Conservation (phyloP, 1,139 yeast species). For the Suhomyces atakaporum region DNA sequence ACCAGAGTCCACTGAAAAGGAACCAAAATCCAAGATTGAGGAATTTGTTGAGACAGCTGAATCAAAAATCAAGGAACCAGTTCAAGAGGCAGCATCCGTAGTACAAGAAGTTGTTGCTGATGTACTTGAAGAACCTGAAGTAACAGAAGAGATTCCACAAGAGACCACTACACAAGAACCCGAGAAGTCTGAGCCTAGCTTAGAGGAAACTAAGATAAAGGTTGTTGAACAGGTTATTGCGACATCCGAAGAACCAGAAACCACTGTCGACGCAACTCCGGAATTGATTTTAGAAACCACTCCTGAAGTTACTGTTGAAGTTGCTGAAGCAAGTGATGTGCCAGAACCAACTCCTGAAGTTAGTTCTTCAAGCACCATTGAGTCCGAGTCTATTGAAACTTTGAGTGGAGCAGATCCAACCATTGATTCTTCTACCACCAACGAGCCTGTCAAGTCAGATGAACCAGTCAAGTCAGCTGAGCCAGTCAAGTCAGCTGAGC, state of each 20-base stretch:
- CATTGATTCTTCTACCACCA: not conserved
- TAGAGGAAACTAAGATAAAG: not conserved
- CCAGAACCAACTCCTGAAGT: not conserved
- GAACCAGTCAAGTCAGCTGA: slow-evolving; percentile 5
- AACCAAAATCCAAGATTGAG: too few relatives aligned
- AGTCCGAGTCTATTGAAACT: not conserved
- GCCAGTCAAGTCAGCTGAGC: too few relatives aligned
- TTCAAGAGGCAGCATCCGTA: not conserved
- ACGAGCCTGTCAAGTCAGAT: too few relatives aligned
- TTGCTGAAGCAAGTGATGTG: not conserved
- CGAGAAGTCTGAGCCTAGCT: not conserved
- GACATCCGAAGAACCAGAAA: not conserved
- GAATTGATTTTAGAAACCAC: not conserved
- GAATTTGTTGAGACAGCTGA: too few relatives aligned
- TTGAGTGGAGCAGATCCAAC: not conserved
- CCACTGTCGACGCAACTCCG: not conserved
- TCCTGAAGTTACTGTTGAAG: not conserved
- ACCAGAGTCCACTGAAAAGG: not conserved
- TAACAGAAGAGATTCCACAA: too few relatives aligned
- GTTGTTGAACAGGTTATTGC: not conserved
- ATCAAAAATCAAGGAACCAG: not conserved
- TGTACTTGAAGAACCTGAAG: slow-evolving; percentile 2
- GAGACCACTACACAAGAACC: not conserved
- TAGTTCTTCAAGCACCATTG: not conserved
- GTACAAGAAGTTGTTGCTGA: not conserved